Evolutionary conservation across 441 rosid genomes (phyloP).

Genomic region (Gossypium davidsonii): DNA sequence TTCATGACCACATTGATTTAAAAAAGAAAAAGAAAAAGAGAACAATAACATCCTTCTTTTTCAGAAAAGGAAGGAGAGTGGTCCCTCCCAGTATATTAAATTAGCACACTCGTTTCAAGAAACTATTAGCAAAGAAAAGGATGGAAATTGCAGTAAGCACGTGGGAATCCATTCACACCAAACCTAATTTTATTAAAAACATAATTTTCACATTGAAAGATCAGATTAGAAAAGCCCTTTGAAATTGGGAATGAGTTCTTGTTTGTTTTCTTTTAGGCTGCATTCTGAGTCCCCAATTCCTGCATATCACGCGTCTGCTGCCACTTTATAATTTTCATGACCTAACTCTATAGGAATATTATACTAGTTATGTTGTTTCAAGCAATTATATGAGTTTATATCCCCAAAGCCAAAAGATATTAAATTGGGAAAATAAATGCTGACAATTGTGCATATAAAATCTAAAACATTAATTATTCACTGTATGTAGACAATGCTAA

Average conservation of each 20-base stretch:
- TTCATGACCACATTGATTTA: background rate
- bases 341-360: background rate
- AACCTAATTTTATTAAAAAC: background rate
- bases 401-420: background rate
- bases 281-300: background rate
- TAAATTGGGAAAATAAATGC: background rate
- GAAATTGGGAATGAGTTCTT: background rate
- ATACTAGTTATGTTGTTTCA: too few relatives aligned
- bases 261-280: background rate
- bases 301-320: background rate
- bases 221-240: background rate
- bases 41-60: background rate
- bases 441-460: too few relatives aligned
- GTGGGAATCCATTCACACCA: background rate
- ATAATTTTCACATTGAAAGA: background rate
- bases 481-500: too few relatives aligned
- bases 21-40: too few relatives aligned
- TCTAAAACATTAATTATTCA: too few relatives aligned
- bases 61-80: background rate
- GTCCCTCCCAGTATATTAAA: background rate
- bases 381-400: background rate
- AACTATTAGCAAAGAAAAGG: background rate
- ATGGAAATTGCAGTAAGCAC: background rate
- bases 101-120: background rate
- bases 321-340: background rate